Base-by-base conservation (phyloP, 257 asterid species). In the Fraxinus quadrangulata region DNA sequence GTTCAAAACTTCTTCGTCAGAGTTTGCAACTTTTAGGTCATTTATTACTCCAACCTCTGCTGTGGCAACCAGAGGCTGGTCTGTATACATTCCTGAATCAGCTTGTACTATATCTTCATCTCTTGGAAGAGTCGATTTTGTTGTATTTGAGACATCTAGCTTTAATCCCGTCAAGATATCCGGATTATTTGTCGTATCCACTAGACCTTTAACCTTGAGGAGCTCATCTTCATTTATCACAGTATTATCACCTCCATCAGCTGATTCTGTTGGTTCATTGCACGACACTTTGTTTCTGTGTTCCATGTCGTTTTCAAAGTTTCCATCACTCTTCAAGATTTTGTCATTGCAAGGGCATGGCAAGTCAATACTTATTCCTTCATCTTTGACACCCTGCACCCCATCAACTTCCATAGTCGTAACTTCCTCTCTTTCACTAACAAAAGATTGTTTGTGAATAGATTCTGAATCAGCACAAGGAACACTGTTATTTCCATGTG, bases 371-470 rank as follows among this genome's bases (percentile, higher is more conserved):
- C 65, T 75, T 31, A 74, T 36, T 70, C 30, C 75, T 77, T 77
- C 85, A 47, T 73, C 83, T 45, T 79, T 81, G 75, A 85, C 74
- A 82, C 80, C 87, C 74, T 85, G 63, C 59, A 83, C 87, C 51
- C 51, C 81, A 76, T 82, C 87, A 68, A 89, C 79, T 66, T 87
- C 87, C 84, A 84, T 79, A 71, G 51, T 90, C 70, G 47, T 67
- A 73, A 77, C 77, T 74, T 89, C 90, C 76, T 74, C 90, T 34
- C 71, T 72, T 70, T 70, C 90, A 79, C 49, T 59, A 72, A 42
- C 86, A 65, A 75, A 51, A 70, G 84, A 72, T 71, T 75, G 84
- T 59, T 73, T 86, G 11, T 51, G 39, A 54, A 85, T 56, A 49
- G 86, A 74, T 45, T 80, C 85, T 39, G 75, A 37, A 81, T 49